A percentile compares a stretch with the other conserved stretches of the same genome.
Conservation (phyloP, 805 yeast genomes). For the Spathaspora boniae region DNA sequence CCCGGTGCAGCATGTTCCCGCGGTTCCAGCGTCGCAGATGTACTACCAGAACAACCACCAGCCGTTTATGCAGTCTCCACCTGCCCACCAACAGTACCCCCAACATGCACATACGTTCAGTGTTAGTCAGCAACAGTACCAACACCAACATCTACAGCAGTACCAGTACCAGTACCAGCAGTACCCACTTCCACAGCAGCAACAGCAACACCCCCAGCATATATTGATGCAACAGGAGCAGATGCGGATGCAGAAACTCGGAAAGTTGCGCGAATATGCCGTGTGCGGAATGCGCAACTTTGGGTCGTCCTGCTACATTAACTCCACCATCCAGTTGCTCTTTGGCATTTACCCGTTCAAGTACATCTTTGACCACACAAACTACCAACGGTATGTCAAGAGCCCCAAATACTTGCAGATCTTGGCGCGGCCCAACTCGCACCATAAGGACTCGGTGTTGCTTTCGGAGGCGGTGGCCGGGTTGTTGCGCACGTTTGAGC, state of each 20-base stretch:
- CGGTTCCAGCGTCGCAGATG: no score
- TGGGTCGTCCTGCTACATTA: slow-evolving; percentile 76
- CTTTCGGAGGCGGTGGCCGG: slow-evolving; percentile 51
- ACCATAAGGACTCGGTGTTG: slow-evolving; percentile 17
- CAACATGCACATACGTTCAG: no score
- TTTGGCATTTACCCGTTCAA: slow-evolving; percentile 54
- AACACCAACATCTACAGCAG: no score
- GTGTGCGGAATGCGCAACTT: slow-evolving; percentile 63
- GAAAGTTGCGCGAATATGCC: slow-evolving; percentile 37
- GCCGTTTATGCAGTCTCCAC: no score
- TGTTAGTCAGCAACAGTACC: no score
- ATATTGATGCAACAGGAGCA: slow-evolving; percentile 8
- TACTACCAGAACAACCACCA: background rate
- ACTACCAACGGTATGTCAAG: slow-evolving; percentile 42
- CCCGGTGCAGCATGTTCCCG: no score
- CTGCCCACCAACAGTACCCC: no score
- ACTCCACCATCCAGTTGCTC: slow-evolving; percentile 68
- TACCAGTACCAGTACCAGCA: slow-evolving; percentile 1
- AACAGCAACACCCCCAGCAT: slow-evolving; percentile 2
- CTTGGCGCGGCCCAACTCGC: slow-evolving; percentile 15
- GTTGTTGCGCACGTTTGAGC: slow-evolving; percentile 54
- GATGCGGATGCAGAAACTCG: slow-evolving; percentile 12
- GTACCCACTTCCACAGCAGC: slow-evolving; percentile 5
- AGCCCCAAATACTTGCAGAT: slow-evolving; percentile 26
- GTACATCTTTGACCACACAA: slow-evolving; percentile 43